Conservation (phyloP, 2,329 filamentous ascomycete species). For the Trichophyton rubrum region DNA sequence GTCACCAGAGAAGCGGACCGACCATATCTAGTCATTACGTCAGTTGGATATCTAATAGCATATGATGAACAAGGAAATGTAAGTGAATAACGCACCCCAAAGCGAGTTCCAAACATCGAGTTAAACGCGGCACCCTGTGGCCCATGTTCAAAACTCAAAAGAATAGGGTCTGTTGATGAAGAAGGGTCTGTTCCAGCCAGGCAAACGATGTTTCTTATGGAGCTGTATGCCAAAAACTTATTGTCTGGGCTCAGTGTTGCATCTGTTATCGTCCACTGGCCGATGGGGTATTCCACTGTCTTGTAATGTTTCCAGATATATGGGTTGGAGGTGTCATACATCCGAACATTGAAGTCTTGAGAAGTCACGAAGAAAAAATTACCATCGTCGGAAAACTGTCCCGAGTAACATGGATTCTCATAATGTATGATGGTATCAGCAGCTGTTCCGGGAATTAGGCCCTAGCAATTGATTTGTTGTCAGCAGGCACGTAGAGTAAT, state of each 20-base stretch:
- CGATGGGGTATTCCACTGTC: slow-evolving; percentile 70
- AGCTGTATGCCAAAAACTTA: slow-evolving; percentile 80
- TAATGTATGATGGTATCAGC: slow-evolving; percentile 85
- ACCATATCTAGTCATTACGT: slow-evolving; percentile 54
- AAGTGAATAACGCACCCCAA: slow-evolving; percentile 28
- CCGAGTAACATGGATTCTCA: slow-evolving; percentile 76
- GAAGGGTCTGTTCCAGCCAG: slow-evolving; percentile 77
- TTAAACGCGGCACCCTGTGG: slow-evolving; percentile 27
- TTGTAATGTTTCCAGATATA: slow-evolving; percentile 96
- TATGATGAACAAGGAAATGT: background rate
- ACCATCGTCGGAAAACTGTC: slow-evolving; percentile 91
- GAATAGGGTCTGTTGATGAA: slow-evolving; percentile 65
- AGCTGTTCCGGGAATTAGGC: slow-evolving; percentile 61
- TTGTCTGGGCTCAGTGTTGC: slow-evolving; percentile 86
- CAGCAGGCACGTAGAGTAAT: background rate
- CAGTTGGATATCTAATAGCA: background rate
- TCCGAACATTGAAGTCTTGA: slow-evolving; percentile 85
- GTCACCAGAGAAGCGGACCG: slow-evolving; percentile 82
- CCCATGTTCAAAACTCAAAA: slow-evolving; percentile 55
- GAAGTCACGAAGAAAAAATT: slow-evolving; percentile 93
- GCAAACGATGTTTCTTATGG: slow-evolving; percentile 71
- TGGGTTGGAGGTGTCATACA: slow-evolving; percentile 96
- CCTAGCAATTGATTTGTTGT: slow-evolving; percentile 31
- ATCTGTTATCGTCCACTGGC: slow-evolving; percentile 93
- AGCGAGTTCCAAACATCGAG: slow-evolving; percentile 25